A percentile compares a stretch with the other conserved stretches of the same genome.
Conservation (phyloP, 768 basidiomycete species). For the Suillus ampliporus region DNA sequence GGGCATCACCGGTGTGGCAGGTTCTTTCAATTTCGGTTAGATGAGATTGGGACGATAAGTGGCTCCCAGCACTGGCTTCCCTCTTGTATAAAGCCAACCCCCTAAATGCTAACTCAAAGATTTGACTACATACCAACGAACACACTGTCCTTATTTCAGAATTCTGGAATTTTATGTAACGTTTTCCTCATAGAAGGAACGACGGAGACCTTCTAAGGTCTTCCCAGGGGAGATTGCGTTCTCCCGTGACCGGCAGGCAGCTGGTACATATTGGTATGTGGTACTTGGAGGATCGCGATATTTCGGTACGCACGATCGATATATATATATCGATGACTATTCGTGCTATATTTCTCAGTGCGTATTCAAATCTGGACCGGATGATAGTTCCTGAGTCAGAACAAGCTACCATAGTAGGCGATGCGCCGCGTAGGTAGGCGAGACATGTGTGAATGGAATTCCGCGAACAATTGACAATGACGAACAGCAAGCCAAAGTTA, state of each 20-base stretch:
- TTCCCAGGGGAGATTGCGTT: neutral
- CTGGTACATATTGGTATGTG: no score
- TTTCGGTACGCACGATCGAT: neutral
- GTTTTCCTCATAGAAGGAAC: conserved; percentile 2
- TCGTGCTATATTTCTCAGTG: neutral
- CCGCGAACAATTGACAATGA: conserved; percentile 30
- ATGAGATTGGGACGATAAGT: conserved; percentile 32
- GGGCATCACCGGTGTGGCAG: conserved; percentile 16
- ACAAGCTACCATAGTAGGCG: neutral
- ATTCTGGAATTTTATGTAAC: neutral
- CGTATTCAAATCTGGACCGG: neutral
- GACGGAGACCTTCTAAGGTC: neutral
- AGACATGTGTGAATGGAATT: conserved; percentile 10
- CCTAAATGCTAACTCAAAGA: neutral
- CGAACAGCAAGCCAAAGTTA: conserved; percentile 20
- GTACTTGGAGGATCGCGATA: neutral
- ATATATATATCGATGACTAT: neutral
- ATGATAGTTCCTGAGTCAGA: conserved; percentile 3
- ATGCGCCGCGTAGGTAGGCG: neutral
- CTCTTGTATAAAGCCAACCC: neutral
- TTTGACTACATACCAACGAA: no score
- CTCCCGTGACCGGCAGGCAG: neutral
- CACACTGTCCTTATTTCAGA: neutral
- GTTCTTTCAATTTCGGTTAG: conserved; percentile 35
- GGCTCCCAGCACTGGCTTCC: neutral